Conservation (phyloP, 805 yeast genomes). For the Sugiyamaella smithiae region DNA sequence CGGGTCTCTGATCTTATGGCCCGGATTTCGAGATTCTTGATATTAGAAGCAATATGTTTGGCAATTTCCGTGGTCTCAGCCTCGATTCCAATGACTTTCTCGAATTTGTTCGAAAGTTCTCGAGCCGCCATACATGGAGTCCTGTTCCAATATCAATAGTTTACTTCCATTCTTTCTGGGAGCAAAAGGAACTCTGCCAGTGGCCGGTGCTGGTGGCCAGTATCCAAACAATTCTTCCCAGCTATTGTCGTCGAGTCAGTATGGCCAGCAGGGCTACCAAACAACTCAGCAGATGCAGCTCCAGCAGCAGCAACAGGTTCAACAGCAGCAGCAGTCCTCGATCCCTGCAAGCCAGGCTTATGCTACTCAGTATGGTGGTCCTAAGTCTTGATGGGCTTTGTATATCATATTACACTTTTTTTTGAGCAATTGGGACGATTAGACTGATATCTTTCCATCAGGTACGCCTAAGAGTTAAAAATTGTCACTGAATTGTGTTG, state of each 20-base stretch:
- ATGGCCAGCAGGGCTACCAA: conserved; percentile 19
- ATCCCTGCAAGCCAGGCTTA: conserved; percentile 19
- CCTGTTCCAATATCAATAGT: not conserved
- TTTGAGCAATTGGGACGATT: too few species aligned
- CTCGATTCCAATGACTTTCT: not conserved
- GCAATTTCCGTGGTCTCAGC: not conserved
- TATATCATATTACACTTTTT: too few species aligned
- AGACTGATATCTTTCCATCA: too few species aligned
- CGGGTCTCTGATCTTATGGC: not conserved
- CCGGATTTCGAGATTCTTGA: not conserved
- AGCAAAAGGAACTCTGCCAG: conserved; percentile 1
- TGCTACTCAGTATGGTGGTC: conserved; percentile 6
- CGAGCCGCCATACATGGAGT: not conserved
- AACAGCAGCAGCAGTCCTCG: conserved; percentile 20
- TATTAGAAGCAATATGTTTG: not conserved
- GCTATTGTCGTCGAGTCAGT: conserved; percentile 18
- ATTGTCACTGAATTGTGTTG: too few species aligned
- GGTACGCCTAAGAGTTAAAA: too few species aligned
- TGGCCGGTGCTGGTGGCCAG: conserved; percentile 15
- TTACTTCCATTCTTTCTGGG: not conserved
- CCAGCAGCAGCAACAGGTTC: conserved; percentile 22
- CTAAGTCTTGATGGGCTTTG: too few species aligned
- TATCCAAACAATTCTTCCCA: conserved; percentile 23
- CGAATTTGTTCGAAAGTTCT: not conserved
- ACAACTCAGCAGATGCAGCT: conserved; percentile 15